Evolutionary conservation across 1,284 basidiomycete genomes (phyloP), one percentile per base, ranked within the genome.

Genomic region (Grifola frondosa): DNA sequence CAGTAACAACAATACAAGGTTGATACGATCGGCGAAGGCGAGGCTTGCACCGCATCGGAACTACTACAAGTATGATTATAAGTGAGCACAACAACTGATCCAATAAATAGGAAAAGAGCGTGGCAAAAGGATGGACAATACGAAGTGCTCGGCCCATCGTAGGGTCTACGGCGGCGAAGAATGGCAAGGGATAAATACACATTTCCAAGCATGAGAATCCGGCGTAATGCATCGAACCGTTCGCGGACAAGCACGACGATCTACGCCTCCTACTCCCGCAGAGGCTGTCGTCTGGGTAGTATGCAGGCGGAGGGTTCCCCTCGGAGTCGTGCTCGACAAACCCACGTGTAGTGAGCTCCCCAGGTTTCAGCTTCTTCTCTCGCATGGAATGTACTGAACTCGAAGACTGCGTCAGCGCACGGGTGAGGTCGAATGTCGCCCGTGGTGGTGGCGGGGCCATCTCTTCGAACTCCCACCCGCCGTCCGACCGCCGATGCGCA

Each of bases 381-480:
- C 54, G 56, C 16, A 49, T 44, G 2, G 49, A 47, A 23, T 39
- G 36, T 6, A 37, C 44, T 1, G 48, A 44, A 19, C 49, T 40
- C 10, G 51, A 50, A 11, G 37, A 25, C 31, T 30, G 42, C 23
- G 54, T 42, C 5, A 38, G 30, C 19, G 57, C 50, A 10, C 48
- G 42, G 5, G 46, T 21, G 25, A 48, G 42, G 34, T 54, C 49
- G 36, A 50, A 30, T 11, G 48, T 51, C 21, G 40, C 28, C 15
- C 46, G 23, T 9, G 50, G 40, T 28, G 37, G 39, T 16, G 35
- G 44, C 19, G 35, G 30, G 16, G 42, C 22, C 39, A 33, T 28
- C 9, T 44, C 46, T 36, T 44, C 46, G 50, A 64, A 65, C n/a
- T 58, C 56, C 63, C 63, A 65, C 2, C 57, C 60, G 25, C 63